A percentile compares a stretch with the other conserved stretches of the same genome.
Conservation (phyloP, 2,329 filamentous ascomycete species). For the Monosporascus cannonballus region DNA sequence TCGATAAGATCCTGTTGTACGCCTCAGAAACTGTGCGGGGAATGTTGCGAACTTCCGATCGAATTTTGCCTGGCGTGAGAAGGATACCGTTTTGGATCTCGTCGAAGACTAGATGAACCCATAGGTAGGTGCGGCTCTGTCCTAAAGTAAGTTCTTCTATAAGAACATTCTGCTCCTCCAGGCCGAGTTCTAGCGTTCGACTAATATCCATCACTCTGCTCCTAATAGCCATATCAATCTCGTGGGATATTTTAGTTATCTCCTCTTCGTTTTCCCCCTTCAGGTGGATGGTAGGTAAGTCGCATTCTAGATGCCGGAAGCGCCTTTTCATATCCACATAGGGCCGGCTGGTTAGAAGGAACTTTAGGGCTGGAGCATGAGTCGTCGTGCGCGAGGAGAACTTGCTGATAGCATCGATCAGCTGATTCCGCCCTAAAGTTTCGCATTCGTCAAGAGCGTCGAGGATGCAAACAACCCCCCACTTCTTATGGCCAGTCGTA, state of each 20-base stretch:
- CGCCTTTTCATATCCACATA: slow-evolving; percentile 19
- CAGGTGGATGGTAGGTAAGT: slow-evolving; percentile 23
- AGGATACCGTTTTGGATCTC: slow-evolving; percentile 9
- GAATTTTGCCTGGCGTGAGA: no score
- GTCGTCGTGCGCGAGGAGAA: slow-evolving; percentile 1
- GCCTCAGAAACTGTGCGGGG: slow-evolving; percentile 23
- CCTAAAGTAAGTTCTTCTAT: slow-evolving; percentile 6
- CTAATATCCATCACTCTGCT: slow-evolving; percentile 11
- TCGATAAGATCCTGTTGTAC: slow-evolving; percentile 29
- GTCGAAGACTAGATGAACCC: slow-evolving; percentile 15
- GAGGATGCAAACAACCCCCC: slow-evolving; percentile 29
- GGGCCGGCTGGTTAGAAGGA: slow-evolving; percentile 33
- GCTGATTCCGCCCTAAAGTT: slow-evolving; percentile 21
- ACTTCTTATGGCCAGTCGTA: not conserved
- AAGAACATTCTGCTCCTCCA: slow-evolving; percentile 1
- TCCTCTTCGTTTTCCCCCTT: slow-evolving; percentile 18
- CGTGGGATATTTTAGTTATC: slow-evolving; percentile 20
- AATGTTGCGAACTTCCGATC: slow-evolving; percentile 4
- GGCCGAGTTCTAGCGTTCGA: not conserved
- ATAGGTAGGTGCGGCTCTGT: slow-evolving; percentile 19
- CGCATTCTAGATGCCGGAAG: slow-evolving; percentile 15
- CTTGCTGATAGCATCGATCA: not conserved
- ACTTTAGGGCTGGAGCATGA: slow-evolving; percentile 21
- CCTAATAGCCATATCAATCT: slow-evolving; percentile 25
- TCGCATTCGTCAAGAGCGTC: slow-evolving; percentile 37